Evolutionary conservation across 306 rosid species (phyloP), one percentile per base, ranked within the genome.

Genomic region (Macrotyloma uniflorum): DNA sequence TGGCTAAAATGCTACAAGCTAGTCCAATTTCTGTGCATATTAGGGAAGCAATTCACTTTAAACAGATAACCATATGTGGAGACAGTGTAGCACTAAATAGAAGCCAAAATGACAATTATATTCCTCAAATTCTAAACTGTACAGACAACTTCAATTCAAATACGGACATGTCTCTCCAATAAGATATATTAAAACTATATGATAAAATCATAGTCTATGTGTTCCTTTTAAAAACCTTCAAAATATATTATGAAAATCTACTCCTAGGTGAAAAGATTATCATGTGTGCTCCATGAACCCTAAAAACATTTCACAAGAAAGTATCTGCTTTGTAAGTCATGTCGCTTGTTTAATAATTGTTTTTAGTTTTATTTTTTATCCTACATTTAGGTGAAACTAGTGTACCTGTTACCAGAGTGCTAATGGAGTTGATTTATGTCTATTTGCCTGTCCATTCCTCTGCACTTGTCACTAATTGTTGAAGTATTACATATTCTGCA

Each of bases 401-500:
- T 50, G 67, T 19, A 30, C 12, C 2, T 45, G 11, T 53, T 64
- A 35, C 69, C 26, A 28, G 28, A 32, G 26, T 70, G 50, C 55
- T 63, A 64, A 62, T 3, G 51, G 45, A 15, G 49, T 32, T 53
- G 13, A 23, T 65, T 23, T 24, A 20, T 16, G 32, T 57, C 24
- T 45, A 12, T 51, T 50, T 26, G 6, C 28, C 22, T 4, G 12
- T 45, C 55, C 18, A 18, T 26, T 26, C 38, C 61, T 64, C 38
- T 58, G n/a, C 30, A 33, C 6, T 6, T 19, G 61, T 35, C 38
- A 67, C 16, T 80, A 72, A 80, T 69, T 62, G 18, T 68, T 72
- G 53, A 30, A 51, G 70, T 11, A 5, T 82, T 42, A 15, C 62
- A 33, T 24, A 74, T 26, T 80, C 66, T 87, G 79, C 90, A 94